Conservation (phyloP, 352 stramenopile genomes). For the Globisporangium middletonii region DNA sequence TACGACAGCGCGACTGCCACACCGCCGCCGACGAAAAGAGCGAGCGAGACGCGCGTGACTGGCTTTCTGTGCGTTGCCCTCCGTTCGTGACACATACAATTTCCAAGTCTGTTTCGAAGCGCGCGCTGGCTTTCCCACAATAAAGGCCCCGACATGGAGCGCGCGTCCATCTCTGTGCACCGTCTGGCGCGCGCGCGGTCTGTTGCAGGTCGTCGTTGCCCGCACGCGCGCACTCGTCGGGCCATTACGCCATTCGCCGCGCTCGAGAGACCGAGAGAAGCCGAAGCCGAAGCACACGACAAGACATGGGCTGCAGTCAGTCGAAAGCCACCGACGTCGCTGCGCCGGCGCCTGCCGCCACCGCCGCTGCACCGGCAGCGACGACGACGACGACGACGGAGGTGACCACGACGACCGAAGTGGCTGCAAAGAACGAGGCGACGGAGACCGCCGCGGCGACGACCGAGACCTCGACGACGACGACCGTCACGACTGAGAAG, state of each 20-base stretch:
- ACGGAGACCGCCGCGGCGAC: background rate
- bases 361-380: no score
- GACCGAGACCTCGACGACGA: background rate
- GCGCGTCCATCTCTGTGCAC: background rate
- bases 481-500: background rate
- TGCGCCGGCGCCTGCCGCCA: no score
- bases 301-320: background rate
- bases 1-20: no score
- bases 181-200: background rate
- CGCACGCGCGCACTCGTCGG: background rate
- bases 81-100: background rate
- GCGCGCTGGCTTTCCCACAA: background rate
- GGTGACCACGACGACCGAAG: background rate
- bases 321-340: background rate
- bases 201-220: background rate
- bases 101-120: background rate
- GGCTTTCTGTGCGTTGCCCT: background rate
- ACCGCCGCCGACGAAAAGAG: no score
- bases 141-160: background rate
- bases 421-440: background rate
- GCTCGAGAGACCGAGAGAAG: background rate
- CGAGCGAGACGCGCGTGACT: conserved; percentile 1
- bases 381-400: background rate
- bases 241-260: conserved; percentile 1
- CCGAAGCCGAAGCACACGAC: background rate